Evolutionary conservation across 345 rosid genomes (phyloP).

Genomic region (Litchi chinensis): DNA sequence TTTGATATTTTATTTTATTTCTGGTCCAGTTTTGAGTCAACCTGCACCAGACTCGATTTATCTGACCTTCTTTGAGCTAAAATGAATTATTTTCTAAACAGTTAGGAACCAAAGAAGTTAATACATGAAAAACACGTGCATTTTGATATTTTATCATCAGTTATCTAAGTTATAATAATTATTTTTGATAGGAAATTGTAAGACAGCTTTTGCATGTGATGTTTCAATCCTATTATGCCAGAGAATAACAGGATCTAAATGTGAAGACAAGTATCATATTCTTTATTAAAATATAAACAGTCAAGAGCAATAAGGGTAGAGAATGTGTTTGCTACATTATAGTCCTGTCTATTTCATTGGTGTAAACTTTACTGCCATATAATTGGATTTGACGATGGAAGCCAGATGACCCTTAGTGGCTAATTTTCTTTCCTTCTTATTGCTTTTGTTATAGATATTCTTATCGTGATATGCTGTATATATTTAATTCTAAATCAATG

Average conservation of each 20-base stretch:
- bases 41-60: too few species aligned
- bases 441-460: background rate
- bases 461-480: background rate
- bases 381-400: background rate
- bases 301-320: background rate
- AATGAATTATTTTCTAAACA: too few species aligned
- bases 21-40: too few species aligned
- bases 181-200: background rate
- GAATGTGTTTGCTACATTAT: background rate
- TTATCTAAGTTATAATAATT: background rate
- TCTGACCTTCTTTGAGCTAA: too few species aligned
- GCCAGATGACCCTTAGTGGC: background rate
- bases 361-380: background rate
- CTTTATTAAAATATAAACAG: background rate
- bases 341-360: background rate
- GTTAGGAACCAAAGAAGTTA: background rate
- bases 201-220: background rate
- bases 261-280: background rate
- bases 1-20: too few species aligned
- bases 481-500: background rate
- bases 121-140: background rate
- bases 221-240: background rate
- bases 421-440: background rate
- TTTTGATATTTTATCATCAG: background rate
- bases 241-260: background rate